Conservation (phyloP, 371 early-diverging fungal species). For the Amoeboaphelidium occidentale region DNA sequence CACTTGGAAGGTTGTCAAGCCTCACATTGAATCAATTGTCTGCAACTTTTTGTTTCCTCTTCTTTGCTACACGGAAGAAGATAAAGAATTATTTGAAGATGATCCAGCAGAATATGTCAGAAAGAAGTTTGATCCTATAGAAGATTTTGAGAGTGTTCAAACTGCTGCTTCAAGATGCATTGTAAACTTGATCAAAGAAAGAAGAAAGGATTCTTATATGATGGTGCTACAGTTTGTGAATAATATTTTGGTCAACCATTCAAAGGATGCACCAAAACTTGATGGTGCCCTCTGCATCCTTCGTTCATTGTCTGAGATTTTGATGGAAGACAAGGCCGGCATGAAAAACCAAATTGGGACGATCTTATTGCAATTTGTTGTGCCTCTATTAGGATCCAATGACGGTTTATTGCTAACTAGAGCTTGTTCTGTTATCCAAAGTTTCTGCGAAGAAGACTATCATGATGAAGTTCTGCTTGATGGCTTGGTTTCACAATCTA, state of each 20-base stretch:
- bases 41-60: slow-evolving; percentile 65
- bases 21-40: slow-evolving; percentile 44
- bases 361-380: background rate
- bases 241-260: slow-evolving; percentile 16
- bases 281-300: slow-evolving; percentile 73
- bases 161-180: slow-evolving; percentile 40
- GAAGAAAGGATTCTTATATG: slow-evolving; percentile 48
- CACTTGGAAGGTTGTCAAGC: slow-evolving; percentile 66
- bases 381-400: background rate
- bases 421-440: background rate
- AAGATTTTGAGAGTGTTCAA: slow-evolving; percentile 43
- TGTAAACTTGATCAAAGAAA: slow-evolving; percentile 36
- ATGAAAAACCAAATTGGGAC: too few relatives aligned
- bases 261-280: slow-evolving; percentile 22
- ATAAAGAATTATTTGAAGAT: slow-evolving; percentile 64
- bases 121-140: slow-evolving; percentile 44
- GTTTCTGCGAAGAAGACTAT: background rate
- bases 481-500: background rate
- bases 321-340: background rate
- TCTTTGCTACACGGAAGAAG: slow-evolving; percentile 49
- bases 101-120: slow-evolving; percentile 79
- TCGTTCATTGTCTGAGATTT: slow-evolving; percentile 23
- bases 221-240: slow-evolving; percentile 46
- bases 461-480: background rate
- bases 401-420: background rate